These are phyloP conservation scores for Larix sibirica DNA, from an alignment of 83 land plant genomes.

Conservation along the genomic window DNA sequence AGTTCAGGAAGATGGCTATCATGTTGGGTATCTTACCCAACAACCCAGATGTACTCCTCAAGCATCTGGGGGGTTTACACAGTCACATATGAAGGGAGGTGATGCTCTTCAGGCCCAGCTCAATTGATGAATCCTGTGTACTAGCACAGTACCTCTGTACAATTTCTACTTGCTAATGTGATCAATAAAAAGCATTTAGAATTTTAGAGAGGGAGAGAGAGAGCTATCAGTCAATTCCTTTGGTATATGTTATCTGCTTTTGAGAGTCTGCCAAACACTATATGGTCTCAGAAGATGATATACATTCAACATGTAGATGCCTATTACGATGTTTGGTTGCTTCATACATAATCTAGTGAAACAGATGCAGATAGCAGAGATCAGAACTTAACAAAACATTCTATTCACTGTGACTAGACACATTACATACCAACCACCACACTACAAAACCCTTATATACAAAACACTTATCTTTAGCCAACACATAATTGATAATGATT, in stretches of 20 bases:
- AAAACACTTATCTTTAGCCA: no score
- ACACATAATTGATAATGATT: slow-evolving; percentile 32
- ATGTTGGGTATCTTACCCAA: no score
- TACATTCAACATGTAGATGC: neutral
- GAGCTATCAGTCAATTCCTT: neutral
- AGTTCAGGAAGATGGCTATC: no score
- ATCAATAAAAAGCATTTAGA: no score
- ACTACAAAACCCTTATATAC: no score
- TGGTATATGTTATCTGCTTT: neutral
- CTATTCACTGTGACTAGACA: slow-evolving; percentile 14
- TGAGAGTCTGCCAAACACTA: neutral
- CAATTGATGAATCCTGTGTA: no score
- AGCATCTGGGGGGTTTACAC: no score
- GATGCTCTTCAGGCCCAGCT: no score
- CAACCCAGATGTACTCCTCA: no score
- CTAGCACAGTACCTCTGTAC: no score
- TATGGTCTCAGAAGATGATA: neutral
- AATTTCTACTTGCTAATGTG: no score
- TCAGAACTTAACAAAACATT: neutral
- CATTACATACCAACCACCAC: neutral
- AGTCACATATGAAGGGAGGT: no score
- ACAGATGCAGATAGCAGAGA: neutral
- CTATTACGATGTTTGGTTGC: neutral
- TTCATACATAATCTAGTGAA: neutral
- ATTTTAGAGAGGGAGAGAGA: neutral